Evolutionary conservation across 2,329 filamentous ascomycete genomes (phyloP), one percentile per base, ranked within the genome.

Genomic region (Neonectria hederae): DNA sequence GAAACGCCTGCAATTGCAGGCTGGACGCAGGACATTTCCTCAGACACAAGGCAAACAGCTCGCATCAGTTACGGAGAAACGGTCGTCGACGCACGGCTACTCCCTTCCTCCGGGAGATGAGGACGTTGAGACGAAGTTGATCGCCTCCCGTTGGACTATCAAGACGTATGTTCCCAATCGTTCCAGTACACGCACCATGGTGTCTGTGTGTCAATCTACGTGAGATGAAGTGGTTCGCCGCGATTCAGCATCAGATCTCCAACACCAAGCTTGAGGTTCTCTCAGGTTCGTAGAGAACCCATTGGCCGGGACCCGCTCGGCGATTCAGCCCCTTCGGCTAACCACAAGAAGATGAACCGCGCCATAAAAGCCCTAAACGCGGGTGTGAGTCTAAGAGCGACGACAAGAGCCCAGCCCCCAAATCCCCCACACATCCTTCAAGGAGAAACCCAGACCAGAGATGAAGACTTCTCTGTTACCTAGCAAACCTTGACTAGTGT

Each of bases 281-380:
- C 58, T 59, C 66, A 71, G 35, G 55, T 61, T 46, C 59, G 56
- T 63, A 64, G 65, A 66, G 64, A 65, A 72, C 71, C 61, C 54
- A 62, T 40, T 48, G 57, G 42, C 48, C 61, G 62, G 63, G 57
- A 40, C 53, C 59, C 49, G 63, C 43, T 61, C 54, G 54, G 70
- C 62, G 62, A 62, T 64, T 69, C 67, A 63, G 51, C 45, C 53
- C 65, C 56, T 60, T 67, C 66, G 59, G 43, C 68, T 73, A 73
- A 65, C 71, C 63, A 9, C 9, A 68, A 67, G 51, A 48, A 58
- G 69, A 61, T 65, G 67, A 71, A 49, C 55, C 53, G 40, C 55
- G 35, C 43, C 51, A 38, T 49, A 42, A 52, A 67, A 55, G 55
- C 63, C 58, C 63, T 54, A 66, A 69, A 54, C 49, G 54, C 24